These are phyloP conservation scores for Phoenix dactylifera DNA, from an alignment of 176 grass and related monocot species.

Conservation along the genomic window DNA sequence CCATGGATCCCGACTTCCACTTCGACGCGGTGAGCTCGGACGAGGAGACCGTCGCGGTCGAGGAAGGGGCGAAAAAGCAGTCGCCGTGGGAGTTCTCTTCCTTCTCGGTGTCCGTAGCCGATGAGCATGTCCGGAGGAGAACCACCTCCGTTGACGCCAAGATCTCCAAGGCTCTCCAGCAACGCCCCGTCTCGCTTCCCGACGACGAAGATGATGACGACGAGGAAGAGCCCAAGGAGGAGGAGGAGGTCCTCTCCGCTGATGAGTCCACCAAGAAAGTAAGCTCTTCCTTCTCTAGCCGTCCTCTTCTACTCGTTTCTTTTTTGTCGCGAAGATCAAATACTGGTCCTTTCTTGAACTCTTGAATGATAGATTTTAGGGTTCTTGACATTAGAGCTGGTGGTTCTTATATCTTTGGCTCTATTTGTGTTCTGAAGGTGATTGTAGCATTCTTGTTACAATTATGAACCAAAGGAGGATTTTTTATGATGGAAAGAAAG, in stretches of 20 bases:
- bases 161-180: constrained; percentile 44
- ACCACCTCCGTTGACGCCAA: constrained; percentile 74
- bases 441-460: too few relatives aligned
- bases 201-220: constrained; percentile 20
- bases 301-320: too few relatives aligned
- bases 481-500: too few relatives aligned
- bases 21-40: constrained; percentile 61
- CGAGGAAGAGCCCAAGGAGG: constrained; percentile 5
- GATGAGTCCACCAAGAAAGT: constrained; percentile 42
- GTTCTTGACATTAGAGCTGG: too few relatives aligned
- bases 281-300: neutral
- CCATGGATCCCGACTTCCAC: constrained; percentile 66
- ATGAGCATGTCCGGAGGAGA: constrained; percentile 41
- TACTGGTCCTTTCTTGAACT: too few relatives aligned
- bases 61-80: constrained; percentile 23
- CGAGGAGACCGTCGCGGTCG: constrained; percentile 9
- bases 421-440: too few relatives aligned
- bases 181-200: constrained; percentile 22
- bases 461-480: too few relatives aligned
- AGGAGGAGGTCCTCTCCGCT: constrained; percentile 22
- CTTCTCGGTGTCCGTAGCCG: constrained; percentile 59
- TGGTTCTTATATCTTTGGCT: too few relatives aligned
- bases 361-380: too few relatives aligned
- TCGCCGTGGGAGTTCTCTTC: constrained; percentile 80
- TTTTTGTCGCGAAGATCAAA: too few relatives aligned